Conservation (phyloP, 495 filamentous ascomycete genomes). For the Glarea lozoyensis region DNA sequence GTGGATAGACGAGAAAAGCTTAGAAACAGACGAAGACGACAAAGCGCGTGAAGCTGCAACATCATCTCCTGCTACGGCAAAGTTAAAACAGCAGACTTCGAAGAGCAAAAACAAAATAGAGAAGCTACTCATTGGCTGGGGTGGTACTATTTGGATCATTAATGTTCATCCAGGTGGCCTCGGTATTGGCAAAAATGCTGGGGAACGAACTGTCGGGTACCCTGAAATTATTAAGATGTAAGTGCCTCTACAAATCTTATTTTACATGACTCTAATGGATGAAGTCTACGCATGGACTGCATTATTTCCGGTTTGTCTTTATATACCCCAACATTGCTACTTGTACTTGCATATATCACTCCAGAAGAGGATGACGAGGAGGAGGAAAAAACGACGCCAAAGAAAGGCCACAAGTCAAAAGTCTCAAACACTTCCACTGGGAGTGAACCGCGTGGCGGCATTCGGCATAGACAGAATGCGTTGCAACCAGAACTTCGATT, state of each 20-base stretch:
- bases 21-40: slow-evolving; percentile 55
- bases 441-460: slow-evolving; percentile 46
- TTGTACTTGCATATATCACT: slow-evolving; percentile 83
- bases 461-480: slow-evolving; percentile 61
- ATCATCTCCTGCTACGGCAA: slow-evolving; percentile 36
- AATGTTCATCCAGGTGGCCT: slow-evolving; percentile 75
- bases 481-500: slow-evolving; percentile 81
- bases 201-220: slow-evolving; percentile 63
- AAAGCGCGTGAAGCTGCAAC: slow-evolving; percentile 31
- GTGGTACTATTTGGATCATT: slow-evolving; percentile 89
- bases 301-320: slow-evolving; percentile 93
- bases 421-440: slow-evolving; percentile 32
- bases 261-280: slow-evolving; percentile 20
- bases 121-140: slow-evolving; percentile 89
- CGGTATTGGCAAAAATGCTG: slow-evolving; percentile 56
- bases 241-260: slow-evolving; percentile 25
- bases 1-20: slow-evolving; percentile 76
- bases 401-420: slow-evolving; percentile 24
- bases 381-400: slow-evolving; percentile 2
- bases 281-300: slow-evolving; percentile 86
- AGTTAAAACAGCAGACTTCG: slow-evolving; percentile 33
- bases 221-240: slow-evolving; percentile 89
- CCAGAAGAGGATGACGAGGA: slow-evolving; percentile 39
- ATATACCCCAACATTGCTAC: slow-evolving; percentile 85
- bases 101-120: slow-evolving; percentile 47